Evolutionary conservation across 2,329 filamentous ascomycete genomes (phyloP).

Genomic region (Curvularia spicifera): DNA sequence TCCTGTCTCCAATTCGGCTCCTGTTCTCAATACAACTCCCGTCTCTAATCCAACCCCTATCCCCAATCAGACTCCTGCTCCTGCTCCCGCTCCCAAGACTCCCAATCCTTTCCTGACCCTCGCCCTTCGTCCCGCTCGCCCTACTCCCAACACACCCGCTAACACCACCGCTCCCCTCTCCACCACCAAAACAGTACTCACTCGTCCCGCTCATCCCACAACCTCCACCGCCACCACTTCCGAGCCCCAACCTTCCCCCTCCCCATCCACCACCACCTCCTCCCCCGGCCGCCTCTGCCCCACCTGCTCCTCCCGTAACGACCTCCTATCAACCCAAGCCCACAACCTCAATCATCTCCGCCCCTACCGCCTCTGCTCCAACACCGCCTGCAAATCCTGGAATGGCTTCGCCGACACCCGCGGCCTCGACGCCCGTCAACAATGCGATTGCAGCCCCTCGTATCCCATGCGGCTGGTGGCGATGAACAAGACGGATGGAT

Average conservation of each 20-base stretch:
- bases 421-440: neutral
- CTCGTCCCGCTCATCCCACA: neutral
- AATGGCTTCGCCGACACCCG: conserved; percentile 10
- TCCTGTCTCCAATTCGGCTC: neutral
- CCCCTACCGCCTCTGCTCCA: conserved; percentile 1
- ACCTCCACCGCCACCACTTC: neutral
- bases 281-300: conserved; percentile 1
- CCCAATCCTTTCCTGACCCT: too few relatives aligned
- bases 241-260: neutral
- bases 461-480: neutral
- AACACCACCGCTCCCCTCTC: too few relatives aligned
- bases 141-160: too few relatives aligned
- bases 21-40: neutral
- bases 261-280: neutral
- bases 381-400: neutral
- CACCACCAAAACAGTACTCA: neutral
- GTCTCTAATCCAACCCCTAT: neutral
- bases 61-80: neutral
- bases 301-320: neutral
- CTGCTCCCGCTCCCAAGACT: neutral
- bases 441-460: neutral
- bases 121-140: too few relatives aligned
- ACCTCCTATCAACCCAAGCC: neutral
- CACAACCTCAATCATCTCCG: conserved; percentile 4
- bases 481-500: neutral